Evolutionary conservation across 2,329 filamentous ascomycete genomes (phyloP).

Genomic region (Cordyceps tenuipes): DNA sequence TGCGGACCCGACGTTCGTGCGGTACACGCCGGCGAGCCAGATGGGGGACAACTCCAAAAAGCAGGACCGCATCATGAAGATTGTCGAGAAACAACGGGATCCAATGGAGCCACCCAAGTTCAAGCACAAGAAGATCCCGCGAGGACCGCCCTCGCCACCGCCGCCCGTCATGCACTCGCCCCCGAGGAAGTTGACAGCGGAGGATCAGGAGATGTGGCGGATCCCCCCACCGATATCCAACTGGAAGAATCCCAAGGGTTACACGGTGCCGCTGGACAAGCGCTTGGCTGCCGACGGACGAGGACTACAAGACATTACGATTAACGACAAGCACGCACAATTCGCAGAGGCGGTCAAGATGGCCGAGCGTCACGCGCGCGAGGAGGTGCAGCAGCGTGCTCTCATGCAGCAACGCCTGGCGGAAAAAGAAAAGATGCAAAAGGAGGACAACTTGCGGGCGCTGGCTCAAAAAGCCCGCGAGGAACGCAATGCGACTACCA

Average conservation of each 20-base stretch:
- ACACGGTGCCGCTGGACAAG: constrained; percentile 93
- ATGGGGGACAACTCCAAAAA: constrained; percentile 85
- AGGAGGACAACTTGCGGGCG: constrained; percentile 83
- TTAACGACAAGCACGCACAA: constrained; percentile 97
- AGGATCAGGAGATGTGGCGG: constrained; percentile 95
- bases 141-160: constrained; percentile 84
- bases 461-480: constrained; percentile 88
- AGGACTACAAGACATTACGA: constrained; percentile 84
- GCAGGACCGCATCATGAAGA: constrained; percentile 96
- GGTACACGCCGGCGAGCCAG: constrained; percentile 92
- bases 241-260: constrained; percentile 99
- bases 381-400: constrained; percentile 87
- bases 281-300: constrained; percentile 88
- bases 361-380: constrained; percentile 86
- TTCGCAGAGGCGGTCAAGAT: constrained; percentile 92
- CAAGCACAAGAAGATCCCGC: constrained; percentile 96
- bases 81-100: constrained; percentile 87
- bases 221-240: constrained; percentile 84
- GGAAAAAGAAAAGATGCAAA: constrained; percentile 91
- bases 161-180: constrained; percentile 93
- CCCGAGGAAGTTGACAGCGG: constrained; percentile 86
- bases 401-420: constrained; percentile 93
- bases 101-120: constrained; percentile 97
- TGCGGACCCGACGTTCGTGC: constrained; percentile 84
- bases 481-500: constrained; percentile 51